phyloP scores from a whole-genome alignment of 2,329 filamentous ascomycete species.

The Colletotrichum sansevieriae region DNA sequence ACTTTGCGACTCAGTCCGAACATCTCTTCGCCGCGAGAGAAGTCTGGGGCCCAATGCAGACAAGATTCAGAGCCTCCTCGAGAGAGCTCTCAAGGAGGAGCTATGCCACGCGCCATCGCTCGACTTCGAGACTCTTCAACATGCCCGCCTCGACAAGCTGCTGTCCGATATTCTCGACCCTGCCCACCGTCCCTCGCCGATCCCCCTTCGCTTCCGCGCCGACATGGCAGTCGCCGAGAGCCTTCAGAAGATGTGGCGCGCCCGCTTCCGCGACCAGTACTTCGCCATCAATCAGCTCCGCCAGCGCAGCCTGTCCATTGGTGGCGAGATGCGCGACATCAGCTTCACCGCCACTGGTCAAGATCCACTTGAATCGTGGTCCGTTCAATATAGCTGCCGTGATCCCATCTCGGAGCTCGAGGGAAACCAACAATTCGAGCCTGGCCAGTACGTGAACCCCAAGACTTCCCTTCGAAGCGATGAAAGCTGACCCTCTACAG shows the following conservation, averaged over 20 bases:
- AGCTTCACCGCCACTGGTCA: slow-evolving; percentile 51
- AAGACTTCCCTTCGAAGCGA: background rate
- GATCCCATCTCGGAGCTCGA: slow-evolving; percentile 56
- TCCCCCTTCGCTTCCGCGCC: slow-evolving; percentile 49
- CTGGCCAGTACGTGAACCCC: slow-evolving; percentile 61
- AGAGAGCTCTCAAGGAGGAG: slow-evolving; percentile 56
- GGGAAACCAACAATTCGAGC: slow-evolving; percentile 57
- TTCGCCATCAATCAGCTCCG: slow-evolving; percentile 61
- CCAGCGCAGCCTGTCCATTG: slow-evolving; percentile 51
- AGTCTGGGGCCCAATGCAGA: slow-evolving; percentile 50
- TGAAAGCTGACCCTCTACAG: slow-evolving; percentile 51
- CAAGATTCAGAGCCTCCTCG: slow-evolving; percentile 56
- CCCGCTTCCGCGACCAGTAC: slow-evolving; percentile 59
- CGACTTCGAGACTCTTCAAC: slow-evolving; percentile 55
- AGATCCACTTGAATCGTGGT: slow-evolving; percentile 53
- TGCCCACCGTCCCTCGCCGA: slow-evolving; percentile 46
- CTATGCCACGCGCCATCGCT: slow-evolving; percentile 50
- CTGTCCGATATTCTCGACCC: slow-evolving; percentile 54
- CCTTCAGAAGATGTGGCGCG: slow-evolving; percentile 58
- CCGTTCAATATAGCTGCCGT: slow-evolving; percentile 46
- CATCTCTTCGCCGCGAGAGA: slow-evolving; percentile 50
- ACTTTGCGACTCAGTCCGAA: slow-evolving; percentile 59
- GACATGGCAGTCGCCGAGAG: slow-evolving; percentile 54
- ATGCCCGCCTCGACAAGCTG: slow-evolving; percentile 59
- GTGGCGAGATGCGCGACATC: slow-evolving; percentile 57